Evolutionary conservation across 805 yeast species (phyloP), one percentile per base, ranked within the genome.

Genomic region (Metschnikowia continentalis): DNA sequence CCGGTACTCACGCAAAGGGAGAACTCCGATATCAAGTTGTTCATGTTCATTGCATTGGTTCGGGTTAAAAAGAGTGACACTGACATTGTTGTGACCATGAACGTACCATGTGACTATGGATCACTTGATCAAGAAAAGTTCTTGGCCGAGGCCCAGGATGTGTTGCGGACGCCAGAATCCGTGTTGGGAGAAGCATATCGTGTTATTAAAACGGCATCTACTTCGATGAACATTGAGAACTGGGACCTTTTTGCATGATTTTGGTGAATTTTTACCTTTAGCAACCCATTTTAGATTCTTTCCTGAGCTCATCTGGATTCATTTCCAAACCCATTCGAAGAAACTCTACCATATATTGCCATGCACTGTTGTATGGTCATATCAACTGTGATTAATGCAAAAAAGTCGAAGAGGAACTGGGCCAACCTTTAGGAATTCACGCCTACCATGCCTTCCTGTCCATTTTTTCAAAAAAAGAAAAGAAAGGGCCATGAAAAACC

Each of bases 51-150:
- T n/a, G 85, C 82, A 0, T 63, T 88, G 40, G 66, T 86, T 33
- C 70, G 91, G 49, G 57, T 86, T 23, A 56, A 62, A 10, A 73
- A 73, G 45, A 80, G 70, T 1, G 69, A 68, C 2, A 83, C 91
- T 0, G 96, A 88, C 65, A 71, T 83, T 3, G 61, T 86, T 38
- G 62, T 87, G 13, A 76, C 86, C 3, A 74, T 79, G 59, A 84
- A 85, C 55, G 73, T 83, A 2, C 88, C 88, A 8, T 49, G 55
- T n/a, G 54, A 52, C 20, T 35, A 39, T 6, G 57, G 51, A 2
- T 53, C 42, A 13, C 47, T 58, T 30, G 50, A 48, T 11, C 47
- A 50, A 14, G 53, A 52, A 23, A 38, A 32, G 17, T 55, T 53
- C 30, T 40, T 51, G 32, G 30, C 43, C n/a, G 53, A 36, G 39